Evolutionary conservation across 306 rosid genomes (phyloP).

Genomic region (Lathyrus tuberosus): DNA sequence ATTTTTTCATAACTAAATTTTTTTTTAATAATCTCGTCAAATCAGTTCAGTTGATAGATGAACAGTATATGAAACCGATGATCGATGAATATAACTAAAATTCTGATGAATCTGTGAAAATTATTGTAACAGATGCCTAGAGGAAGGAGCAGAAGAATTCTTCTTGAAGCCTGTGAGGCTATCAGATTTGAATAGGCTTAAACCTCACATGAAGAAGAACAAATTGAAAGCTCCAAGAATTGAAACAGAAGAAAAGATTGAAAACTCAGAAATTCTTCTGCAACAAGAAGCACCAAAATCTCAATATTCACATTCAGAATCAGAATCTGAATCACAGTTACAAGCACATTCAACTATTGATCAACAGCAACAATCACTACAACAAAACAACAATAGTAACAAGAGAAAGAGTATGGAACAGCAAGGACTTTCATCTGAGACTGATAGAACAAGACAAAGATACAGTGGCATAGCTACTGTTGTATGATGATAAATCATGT

Average conservation of each 20-base stretch:
- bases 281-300: slow-evolving; percentile 15
- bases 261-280: slow-evolving; percentile 40
- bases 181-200: slow-evolving; percentile 70
- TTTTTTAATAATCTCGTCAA: no score
- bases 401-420: slow-evolving; percentile 89
- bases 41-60: no score
- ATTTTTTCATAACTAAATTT: neutral
- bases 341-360: slow-evolving; percentile 35
- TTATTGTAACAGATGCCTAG: slow-evolving; percentile 67
- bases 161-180: slow-evolving; percentile 88
- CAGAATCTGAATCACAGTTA: slow-evolving; percentile 27
- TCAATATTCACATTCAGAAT: neutral
- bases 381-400: slow-evolving; percentile 53
- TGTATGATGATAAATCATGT: slow-evolving; percentile 55
- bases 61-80: no score
- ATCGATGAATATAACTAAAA: neutral
- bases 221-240: slow-evolving; percentile 54
- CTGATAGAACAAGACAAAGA: slow-evolving; percentile 90
- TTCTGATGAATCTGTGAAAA: slow-evolving; percentile 21
- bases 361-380: slow-evolving; percentile 49
- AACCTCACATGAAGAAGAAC: slow-evolving; percentile 75
- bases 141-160: slow-evolving; percentile 95
- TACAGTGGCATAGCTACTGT: slow-evolving; percentile 76
- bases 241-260: slow-evolving; percentile 41
- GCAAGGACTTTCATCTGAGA: slow-evolving; percentile 73